Percentiles rank a stretch among this genome's conserved stretches.
phyloP scores from a whole-genome alignment of 768 basidiomycete genomes.

The Mycena rebaudengoi region DNA sequence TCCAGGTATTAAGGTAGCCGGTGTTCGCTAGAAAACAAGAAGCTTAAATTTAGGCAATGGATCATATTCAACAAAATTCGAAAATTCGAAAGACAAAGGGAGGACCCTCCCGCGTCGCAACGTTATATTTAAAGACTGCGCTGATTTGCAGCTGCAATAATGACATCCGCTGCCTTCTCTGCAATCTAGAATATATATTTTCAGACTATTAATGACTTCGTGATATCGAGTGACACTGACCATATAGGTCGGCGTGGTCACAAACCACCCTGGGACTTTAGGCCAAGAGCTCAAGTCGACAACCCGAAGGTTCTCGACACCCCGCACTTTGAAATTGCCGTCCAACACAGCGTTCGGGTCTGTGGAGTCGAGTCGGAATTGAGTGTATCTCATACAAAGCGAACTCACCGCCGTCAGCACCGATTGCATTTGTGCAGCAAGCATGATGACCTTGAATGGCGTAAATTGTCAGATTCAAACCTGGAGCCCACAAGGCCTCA shows the following conservation, averaged over 20 bases:
- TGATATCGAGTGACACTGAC: no score
- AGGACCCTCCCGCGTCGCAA: no score
- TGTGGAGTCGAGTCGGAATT: conserved; percentile 3
- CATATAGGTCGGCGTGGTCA: conserved; percentile 43
- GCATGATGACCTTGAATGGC: conserved; percentile 41
- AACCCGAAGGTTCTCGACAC: conserved; percentile 39
- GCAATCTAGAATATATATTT: conserved; percentile 36
- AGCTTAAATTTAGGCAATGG: no score
- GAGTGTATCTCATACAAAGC: no score
- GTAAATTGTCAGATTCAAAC: not conserved
- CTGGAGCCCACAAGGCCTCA: not conserved
- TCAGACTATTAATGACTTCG: no score
- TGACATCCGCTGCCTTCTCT: conserved; percentile 41
- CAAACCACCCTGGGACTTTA: conserved; percentile 41
- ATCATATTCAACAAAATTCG: no score
- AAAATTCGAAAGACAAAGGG: no score
- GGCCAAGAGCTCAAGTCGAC: conserved; percentile 42
- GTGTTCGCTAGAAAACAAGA: no score
- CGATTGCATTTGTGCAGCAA: conserved; percentile 40
- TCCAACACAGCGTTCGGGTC: conserved; percentile 41
- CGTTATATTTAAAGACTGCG: no score
- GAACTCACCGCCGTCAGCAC: conserved; percentile 33
- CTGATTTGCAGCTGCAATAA: conserved; percentile 28
- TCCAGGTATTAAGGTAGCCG: no score
- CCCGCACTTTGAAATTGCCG: conserved; percentile 39